Base-by-base conservation (phyloP, 345 rosid species). In the Bruguiera sexangula region DNA sequence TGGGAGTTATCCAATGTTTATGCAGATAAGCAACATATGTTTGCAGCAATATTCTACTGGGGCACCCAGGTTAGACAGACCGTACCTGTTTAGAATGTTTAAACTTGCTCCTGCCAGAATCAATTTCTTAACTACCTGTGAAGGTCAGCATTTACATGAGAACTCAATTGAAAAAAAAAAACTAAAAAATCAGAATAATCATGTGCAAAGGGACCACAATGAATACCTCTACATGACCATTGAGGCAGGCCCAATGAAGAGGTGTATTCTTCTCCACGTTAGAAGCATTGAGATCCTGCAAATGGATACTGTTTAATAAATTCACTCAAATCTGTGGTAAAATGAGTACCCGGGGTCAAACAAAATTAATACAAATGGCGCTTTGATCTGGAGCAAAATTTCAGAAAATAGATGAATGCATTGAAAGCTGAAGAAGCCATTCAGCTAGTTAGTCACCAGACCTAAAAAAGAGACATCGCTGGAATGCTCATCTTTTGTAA, bases 221-320 rank as follows among this genome's bases (percentile, higher is more conserved):
- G 52, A 68, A 75, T 79, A 91, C 99, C 92, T 89, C 93, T 55
- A 81, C 65, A 68, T 76, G 96, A 37, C 99, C 96, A 67, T 92
- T 95, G 70, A 89, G 86, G 79, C 96, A 87, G 76, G 96, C 97
- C 86, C 90, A 91, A 70, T 95, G 99, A 69, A 89, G 87, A 56
- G 99, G 93, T 22, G 93, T 83, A 79, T 92, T 95, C 72, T 82
- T 92, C 84, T 95, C 97, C 57, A 53, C 79, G 56, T 95, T 95
- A 68, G 71, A 80, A 66, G 87, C 85, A 64, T 91, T 84, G 6
- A 89, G 70, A 68, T 93, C 96, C 98, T 90, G 77, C 65, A 55
- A 73, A 20, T 59, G 60, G 64, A 75, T 31, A 50, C 18, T 43
- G 15, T 43, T 43, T 18, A 11, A 43, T 43, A 43, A 43, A 43